These are phyloP conservation scores for Toxoplasma gondii DNA, from an alignment of 169 alveolate genomes.

Conservation along the genomic window DNA sequence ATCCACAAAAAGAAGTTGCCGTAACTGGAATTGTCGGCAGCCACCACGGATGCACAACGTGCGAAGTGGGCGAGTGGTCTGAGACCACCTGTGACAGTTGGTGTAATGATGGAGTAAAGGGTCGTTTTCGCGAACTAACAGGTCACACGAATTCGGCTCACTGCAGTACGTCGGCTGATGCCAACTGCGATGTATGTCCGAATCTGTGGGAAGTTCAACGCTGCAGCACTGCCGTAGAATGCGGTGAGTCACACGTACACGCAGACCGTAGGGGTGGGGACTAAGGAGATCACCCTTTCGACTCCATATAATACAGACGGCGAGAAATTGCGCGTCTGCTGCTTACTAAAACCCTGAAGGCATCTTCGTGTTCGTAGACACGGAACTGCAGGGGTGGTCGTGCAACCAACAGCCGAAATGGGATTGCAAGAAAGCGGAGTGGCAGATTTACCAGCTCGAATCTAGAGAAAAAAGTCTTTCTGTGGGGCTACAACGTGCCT, in stretches of 20 bases:
- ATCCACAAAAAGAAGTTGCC: neutral
- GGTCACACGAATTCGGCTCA: neutral
- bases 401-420: no score
- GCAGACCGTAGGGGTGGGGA: neutral
- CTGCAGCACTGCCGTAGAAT: constrained; percentile 25
- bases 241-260: constrained; percentile 39
- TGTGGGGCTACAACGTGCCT: no score
- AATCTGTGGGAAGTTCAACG: constrained; percentile 38
- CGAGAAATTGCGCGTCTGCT: no score
- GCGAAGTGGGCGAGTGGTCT: constrained; percentile 37
- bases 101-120: constrained; percentile 43
- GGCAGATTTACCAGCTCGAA: no score
- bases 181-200: constrained; percentile 53
- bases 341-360: no score
- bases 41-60: constrained; percentile 36
- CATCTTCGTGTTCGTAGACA: no score
- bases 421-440: no score
- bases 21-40: constrained; percentile 33
- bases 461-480: no score
- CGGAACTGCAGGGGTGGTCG: no score
- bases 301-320: no score
- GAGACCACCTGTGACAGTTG: constrained; percentile 34
- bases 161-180: neutral
- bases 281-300: no score
- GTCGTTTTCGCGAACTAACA: constrained; percentile 6